phyloP scores from a whole-genome alignment of 331 rosid genomes.

The Acacia concinna region DNA sequence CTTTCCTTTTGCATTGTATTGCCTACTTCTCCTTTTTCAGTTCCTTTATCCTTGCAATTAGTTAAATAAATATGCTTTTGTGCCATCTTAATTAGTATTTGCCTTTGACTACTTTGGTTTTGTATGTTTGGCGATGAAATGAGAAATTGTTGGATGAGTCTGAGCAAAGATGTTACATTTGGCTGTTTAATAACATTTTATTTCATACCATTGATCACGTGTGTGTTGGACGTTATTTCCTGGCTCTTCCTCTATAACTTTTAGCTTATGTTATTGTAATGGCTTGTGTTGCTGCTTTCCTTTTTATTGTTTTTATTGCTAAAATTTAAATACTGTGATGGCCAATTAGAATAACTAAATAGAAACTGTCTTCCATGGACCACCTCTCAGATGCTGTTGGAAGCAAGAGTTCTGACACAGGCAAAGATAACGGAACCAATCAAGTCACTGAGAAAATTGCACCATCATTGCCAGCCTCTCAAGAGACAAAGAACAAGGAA shows the following conservation, averaged over 20 bases:
- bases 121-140: constrained; percentile 7
- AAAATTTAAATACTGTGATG: constrained; percentile 28
- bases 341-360: constrained; percentile 23
- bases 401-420: constrained; percentile 62
- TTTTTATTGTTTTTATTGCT: constrained; percentile 1
- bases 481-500: constrained; percentile 61
- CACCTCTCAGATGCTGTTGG: constrained; percentile 65
- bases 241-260: constrained; percentile 18
- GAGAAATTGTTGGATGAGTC: constrained; percentile 26
- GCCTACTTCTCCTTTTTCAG: background rate
- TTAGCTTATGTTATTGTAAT: constrained; percentile 24
- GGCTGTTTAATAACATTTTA: constrained; percentile 16
- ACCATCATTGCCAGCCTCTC: constrained; percentile 50
- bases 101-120: background rate
- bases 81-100: constrained; percentile 13
- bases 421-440: constrained; percentile 65
- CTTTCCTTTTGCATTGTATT: background rate
- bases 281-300: constrained; percentile 12
- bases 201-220: constrained; percentile 26
- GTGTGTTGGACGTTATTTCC: background rate
- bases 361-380: constrained; percentile 30
- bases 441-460: constrained; percentile 63
- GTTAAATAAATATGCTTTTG: background rate
- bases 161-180: constrained; percentile 23
- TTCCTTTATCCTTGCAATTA: background rate